Evolutionary conservation across 2,329 filamentous ascomycete genomes (phyloP), one percentile per base, ranked within the genome.

Genomic region (Hypoxylon sp.): DNA sequence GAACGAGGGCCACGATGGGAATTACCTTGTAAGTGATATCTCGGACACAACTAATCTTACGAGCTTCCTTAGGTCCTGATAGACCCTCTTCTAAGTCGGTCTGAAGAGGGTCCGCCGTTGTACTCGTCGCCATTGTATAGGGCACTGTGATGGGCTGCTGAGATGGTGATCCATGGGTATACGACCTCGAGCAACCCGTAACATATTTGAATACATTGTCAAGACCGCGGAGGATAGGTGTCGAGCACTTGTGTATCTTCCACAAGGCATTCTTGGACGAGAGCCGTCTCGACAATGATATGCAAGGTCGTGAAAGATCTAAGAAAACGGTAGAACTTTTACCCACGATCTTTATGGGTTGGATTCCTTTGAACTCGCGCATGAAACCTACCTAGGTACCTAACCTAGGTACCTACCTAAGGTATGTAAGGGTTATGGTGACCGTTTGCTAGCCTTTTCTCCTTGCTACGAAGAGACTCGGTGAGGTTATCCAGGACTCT

Each of bases 1-100:
- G 63, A 41, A 57, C 26, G 9, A 58, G 41, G 31, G 46, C 23
- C 17, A 55, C 67, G 24, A 63, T 56, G n/a, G 69, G 70, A 10
- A 72, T 65, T 5, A 68, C 27, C 40, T 63, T 66, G 23, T 57
- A 66, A 6, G 66, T 71, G 42, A 67, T 58, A 23, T 69, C 59
- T 47, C 59, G 63, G 15, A 70, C 53, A 20, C 57, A 56, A 18
- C 48, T 24, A 4, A 26, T 53, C 27, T 17, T 47, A 17, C 55
- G 51, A 20, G 42, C 23, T 18, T 15, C 11, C 9, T 13, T 4
- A 10, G 29, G 40, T 15, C 18, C 41, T 15, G 9, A 24, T 6
- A 54, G 45, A 10, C 57, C 66, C 24, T 29, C 55, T 58, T 70
- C 64, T 20, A 60, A 11, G 15, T 65, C 64, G 20, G 17, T 33